Percentiles rank a stretch among this genome's conserved stretches.
phyloP scores from a whole-genome alignment of 768 basidiomycete genomes.

The Sporobolomyces phaffii region DNA sequence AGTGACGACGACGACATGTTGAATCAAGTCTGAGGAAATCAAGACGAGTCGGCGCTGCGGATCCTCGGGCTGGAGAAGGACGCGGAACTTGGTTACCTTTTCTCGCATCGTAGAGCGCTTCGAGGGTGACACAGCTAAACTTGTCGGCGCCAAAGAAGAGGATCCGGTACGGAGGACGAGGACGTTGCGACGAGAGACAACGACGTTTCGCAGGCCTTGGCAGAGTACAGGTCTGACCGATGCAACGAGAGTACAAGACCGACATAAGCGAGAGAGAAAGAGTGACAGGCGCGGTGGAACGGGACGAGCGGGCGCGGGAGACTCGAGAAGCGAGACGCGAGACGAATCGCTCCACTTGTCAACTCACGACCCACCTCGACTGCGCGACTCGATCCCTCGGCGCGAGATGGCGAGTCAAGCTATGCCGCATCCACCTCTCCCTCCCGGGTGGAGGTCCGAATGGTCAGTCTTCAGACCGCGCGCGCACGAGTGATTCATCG shows the following conservation, averaged over 20 bases:
- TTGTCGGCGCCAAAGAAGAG: constrained; percentile 40
- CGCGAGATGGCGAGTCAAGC: constrained; percentile 25
- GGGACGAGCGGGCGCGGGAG: too few species aligned
- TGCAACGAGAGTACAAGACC: too few species aligned
- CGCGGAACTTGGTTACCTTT: constrained; percentile 9
- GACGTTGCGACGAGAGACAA: neutral
- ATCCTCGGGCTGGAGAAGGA: too few species aligned
- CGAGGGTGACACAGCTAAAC: constrained; percentile 36
- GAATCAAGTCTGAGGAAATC: constrained; percentile 22
- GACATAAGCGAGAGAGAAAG: too few species aligned
- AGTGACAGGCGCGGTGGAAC: too few species aligned
- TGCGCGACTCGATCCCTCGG: too few species aligned
- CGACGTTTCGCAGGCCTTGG: constrained; percentile 3
- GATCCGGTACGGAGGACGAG: constrained; percentile 24
- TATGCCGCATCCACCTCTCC: constrained; percentile 53
- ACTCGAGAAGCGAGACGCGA: too few species aligned
- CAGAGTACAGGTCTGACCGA: too few species aligned
- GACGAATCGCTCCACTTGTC: neutral
- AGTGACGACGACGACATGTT: constrained; percentile 31
- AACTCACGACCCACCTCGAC: neutral
- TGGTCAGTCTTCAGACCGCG: constrained; percentile 56
- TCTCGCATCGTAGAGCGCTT: neutral
- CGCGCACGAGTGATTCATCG: neutral
- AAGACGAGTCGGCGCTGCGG: neutral
- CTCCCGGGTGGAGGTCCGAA: constrained; percentile 87